These are phyloP conservation scores for Helotiales sp. DNA, from an alignment of 2,329 filamentous ascomycete species.

Conservation along the genomic window DNA sequence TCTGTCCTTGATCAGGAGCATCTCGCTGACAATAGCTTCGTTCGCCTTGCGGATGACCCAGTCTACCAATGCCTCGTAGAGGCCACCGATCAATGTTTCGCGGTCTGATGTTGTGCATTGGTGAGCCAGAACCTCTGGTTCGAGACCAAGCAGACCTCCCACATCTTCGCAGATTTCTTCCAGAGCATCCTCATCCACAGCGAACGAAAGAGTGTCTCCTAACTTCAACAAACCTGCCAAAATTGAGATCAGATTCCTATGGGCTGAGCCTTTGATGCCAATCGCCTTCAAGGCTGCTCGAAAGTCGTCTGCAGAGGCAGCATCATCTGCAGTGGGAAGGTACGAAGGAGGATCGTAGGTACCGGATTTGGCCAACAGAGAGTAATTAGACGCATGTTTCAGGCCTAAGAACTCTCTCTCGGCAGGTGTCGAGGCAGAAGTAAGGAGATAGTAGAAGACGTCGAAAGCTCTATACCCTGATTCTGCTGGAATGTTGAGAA, in stretches of 20 bases:
- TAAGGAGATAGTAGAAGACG: constrained; percentile 95
- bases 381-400: constrained; percentile 73
- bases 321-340: constrained; percentile 88
- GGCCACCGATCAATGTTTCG: constrained; percentile 75
- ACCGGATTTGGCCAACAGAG: constrained; percentile 76
- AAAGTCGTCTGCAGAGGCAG: constrained; percentile 91
- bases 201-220: constrained; percentile 84
- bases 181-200: constrained; percentile 79
- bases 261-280: constrained; percentile 84
- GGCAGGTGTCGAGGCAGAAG: constrained; percentile 82
- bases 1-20: constrained; percentile 64
- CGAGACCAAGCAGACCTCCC: constrained; percentile 78
- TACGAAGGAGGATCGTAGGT: constrained; percentile 87
- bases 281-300: constrained; percentile 83
- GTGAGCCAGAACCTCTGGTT: constrained; percentile 76
- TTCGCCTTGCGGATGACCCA: constrained; percentile 93
- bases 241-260: constrained; percentile 81
- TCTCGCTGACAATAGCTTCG: constrained; percentile 74
- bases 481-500: constrained; percentile 78
- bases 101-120: constrained; percentile 85
- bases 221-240: constrained; percentile 87
- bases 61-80: constrained; percentile 93
- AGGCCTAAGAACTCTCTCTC: constrained; percentile 88
- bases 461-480: constrained; percentile 90
- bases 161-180: constrained; percentile 91